Percentiles rank a stretch among this genome's conserved stretches.
phyloP scores from a whole-genome alignment of 495 filamentous ascomycete species.

The Haplographium delicatum region DNA sequence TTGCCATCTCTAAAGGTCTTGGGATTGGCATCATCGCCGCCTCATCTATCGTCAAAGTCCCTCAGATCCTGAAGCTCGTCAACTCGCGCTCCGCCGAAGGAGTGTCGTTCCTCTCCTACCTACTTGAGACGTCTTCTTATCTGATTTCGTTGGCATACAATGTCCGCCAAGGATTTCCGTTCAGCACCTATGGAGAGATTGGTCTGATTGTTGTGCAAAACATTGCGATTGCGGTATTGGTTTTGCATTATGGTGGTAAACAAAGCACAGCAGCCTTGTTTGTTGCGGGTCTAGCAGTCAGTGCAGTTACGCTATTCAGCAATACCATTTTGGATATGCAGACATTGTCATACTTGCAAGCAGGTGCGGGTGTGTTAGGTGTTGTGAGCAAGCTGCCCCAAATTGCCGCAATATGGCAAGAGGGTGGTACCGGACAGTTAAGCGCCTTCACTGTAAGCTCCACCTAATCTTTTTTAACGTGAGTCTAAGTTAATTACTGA shows the following conservation, averaged over 20 bases:
- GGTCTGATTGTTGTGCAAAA: slow-evolving; percentile 89
- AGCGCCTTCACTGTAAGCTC: slow-evolving; percentile 87
- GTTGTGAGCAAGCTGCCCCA: slow-evolving; percentile 90
- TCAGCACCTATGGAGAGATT: slow-evolving; percentile 94
- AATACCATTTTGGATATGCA: slow-evolving; percentile 49
- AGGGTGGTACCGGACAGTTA: slow-evolving; percentile 89
- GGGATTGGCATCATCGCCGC: slow-evolving; percentile 88
- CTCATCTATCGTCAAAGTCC: slow-evolving; percentile 87
- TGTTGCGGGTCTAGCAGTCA: slow-evolving; percentile 65
- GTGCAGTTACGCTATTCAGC: slow-evolving; percentile 61
- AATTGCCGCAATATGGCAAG: slow-evolving; percentile 73
- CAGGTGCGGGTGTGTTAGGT: slow-evolving; percentile 73
- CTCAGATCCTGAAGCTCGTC: slow-evolving; percentile 89
- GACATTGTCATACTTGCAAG: slow-evolving; percentile 71
- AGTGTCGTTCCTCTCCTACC: slow-evolving; percentile 82
- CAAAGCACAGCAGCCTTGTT: slow-evolving; percentile 59
- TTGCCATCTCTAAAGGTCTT: slow-evolving; percentile 84
- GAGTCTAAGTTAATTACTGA: slow-evolving; percentile 10
- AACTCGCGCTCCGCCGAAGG: slow-evolving; percentile 71
- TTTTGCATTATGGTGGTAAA: slow-evolving; percentile 71
- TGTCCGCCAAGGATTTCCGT: slow-evolving; percentile 81
- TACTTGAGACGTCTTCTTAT: slow-evolving; percentile 81
- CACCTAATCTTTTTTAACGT: not conserved
- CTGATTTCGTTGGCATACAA: slow-evolving; percentile 88
- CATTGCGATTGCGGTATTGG: slow-evolving; percentile 75